A percentile compares a stretch with the other conserved stretches of the same genome.
Conservation (phyloP, 2,329 filamentous ascomycete genomes). For the Fusarium sarcochroum region DNA sequence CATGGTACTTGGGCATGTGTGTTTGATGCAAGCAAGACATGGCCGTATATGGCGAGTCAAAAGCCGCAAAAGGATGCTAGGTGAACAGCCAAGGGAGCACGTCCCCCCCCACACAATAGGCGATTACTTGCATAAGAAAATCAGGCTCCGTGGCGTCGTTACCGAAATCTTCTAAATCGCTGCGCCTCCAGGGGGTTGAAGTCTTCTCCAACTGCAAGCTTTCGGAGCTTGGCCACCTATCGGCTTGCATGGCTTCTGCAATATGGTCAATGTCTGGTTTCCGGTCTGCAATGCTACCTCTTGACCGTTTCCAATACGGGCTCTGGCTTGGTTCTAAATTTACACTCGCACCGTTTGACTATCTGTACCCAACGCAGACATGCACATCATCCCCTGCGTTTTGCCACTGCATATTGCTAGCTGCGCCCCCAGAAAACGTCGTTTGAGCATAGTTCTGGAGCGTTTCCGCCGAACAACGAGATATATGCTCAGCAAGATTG, state of each 20-base stretch:
- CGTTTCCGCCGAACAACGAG: constrained; percentile 4
- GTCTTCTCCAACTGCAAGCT: constrained; percentile 17
- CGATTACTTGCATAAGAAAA: constrained; percentile 25
- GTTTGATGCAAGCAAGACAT: constrained; percentile 25
- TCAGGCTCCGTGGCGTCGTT: constrained; percentile 26
- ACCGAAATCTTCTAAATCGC: constrained; percentile 22
- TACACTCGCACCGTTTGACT: constrained; percentile 35
- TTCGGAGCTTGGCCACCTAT: constrained; percentile 28
- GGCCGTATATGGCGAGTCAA: constrained; percentile 2
- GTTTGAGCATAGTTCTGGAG: constrained; percentile 8
- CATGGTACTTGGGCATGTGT: neutral
- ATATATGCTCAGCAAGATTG: constrained; percentile 12
- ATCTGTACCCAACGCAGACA: constrained; percentile 9
- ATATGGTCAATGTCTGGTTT: constrained; percentile 5
- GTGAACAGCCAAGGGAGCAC: constrained; percentile 22
- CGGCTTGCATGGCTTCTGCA: constrained; percentile 19
- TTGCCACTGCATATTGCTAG: constrained; percentile 16
- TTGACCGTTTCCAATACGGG: constrained; percentile 30
- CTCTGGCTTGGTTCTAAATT: constrained; percentile 34
- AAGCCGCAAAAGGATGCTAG: constrained; percentile 9
- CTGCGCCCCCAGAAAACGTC: constrained; percentile 1
- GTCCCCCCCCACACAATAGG: constrained; percentile 5
- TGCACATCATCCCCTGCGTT: constrained; percentile 10
- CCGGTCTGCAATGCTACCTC: constrained; percentile 18
- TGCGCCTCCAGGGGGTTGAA: constrained; percentile 5